Conservation (phyloP, 306 rosid genomes). For the Corylus heterophylla region DNA sequence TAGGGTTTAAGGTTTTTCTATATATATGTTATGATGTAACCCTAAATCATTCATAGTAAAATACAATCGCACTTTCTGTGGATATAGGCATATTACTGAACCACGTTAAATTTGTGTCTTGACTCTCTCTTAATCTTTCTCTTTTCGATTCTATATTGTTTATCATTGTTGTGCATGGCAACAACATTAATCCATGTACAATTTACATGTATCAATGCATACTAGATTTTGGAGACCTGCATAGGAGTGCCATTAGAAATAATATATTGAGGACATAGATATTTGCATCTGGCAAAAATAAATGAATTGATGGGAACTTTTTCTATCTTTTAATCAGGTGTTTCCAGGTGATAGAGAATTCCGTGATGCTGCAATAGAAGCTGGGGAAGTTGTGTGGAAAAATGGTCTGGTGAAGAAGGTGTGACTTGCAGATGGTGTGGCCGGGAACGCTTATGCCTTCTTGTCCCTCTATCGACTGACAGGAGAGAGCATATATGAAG, state of each 20-base stretch:
- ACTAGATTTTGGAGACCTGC: not conserved
- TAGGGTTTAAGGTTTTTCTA: too few species aligned
- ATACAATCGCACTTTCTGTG: too few species aligned
- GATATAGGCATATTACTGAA: too few species aligned
- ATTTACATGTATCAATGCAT: not conserved
- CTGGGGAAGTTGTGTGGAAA: slow-evolving; percentile 96
- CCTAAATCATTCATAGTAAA: too few species aligned
- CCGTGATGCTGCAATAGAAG: slow-evolving; percentile 92
- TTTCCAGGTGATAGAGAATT: slow-evolving; percentile 68
- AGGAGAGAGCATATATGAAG: slow-evolving; percentile 62
- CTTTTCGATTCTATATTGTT: too few species aligned
- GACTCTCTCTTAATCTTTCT: too few species aligned
- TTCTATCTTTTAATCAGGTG: slow-evolving; percentile 42
- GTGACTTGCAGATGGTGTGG: slow-evolving; percentile 82
- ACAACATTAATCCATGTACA: too few species aligned
- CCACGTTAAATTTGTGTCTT: too few species aligned
- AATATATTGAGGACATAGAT: not conserved
- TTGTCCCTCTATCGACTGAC: slow-evolving; percentile 73
- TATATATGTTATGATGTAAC: too few species aligned
- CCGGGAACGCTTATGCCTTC: slow-evolving; percentile 84
- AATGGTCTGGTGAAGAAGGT: slow-evolving; percentile 75
- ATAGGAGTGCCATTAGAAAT: not conserved
- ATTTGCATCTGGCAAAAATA: not conserved
- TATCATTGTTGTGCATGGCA: too few species aligned
- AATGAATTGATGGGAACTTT: not conserved